These are phyloP conservation scores for Carex scoparia DNA, from an alignment of 176 grass and related monocot species.

Conservation along the genomic window DNA sequence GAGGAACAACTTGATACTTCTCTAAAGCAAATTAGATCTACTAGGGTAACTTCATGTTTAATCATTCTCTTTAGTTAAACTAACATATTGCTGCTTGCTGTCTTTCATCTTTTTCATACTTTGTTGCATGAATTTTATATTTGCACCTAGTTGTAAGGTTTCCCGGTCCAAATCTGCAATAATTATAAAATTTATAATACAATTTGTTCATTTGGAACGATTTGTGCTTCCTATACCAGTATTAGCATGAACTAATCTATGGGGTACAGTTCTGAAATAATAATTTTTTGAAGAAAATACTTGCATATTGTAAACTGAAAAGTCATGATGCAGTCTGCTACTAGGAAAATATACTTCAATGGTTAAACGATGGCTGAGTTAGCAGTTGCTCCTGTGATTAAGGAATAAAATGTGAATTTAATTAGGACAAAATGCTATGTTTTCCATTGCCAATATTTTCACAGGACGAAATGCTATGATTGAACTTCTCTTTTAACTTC, in stretches of 20 bases:
- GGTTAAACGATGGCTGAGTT: background rate
- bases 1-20: constrained; percentile 89
- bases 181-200: background rate
- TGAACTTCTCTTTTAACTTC: background rate
- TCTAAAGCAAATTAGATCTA: constrained; percentile 90
- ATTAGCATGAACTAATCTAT: background rate
- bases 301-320: background rate
- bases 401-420: too few relatives aligned
- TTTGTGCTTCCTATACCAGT: background rate
- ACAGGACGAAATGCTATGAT: background rate
- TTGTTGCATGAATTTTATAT: background rate
- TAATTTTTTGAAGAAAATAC: background rate
- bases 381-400: background rate
- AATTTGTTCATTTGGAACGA: background rate
- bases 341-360: background rate
- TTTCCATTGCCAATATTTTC: background rate
- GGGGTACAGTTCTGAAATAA: background rate
- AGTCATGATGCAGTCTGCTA: background rate
- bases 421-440: background rate
- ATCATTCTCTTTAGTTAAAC: background rate
- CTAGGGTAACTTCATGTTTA: constrained; percentile 49
- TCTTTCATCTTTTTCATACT: background rate
- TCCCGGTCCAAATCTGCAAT: background rate
- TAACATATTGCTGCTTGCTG: background rate
- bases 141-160: background rate